These are phyloP conservation scores for Tuber aestivum DNA, from an alignment of 495 filamentous ascomycete genomes.

Conservation along the genomic window DNA sequence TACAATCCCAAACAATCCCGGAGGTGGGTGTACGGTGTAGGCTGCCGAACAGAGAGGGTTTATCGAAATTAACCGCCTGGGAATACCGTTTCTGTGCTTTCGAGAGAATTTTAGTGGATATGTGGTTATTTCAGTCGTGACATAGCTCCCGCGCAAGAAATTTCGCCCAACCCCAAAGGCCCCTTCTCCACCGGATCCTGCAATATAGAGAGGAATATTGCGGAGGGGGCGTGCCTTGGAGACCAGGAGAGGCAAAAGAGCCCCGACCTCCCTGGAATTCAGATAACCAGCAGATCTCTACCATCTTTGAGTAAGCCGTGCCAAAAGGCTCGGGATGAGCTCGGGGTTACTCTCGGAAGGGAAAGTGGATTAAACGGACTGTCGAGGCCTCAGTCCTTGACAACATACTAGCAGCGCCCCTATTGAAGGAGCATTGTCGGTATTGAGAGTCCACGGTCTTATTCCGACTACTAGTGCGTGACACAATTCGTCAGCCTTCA, in stretches of 20 bases:
- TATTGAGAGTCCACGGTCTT: background rate
- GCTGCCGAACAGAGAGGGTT: background rate
- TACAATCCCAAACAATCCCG: background rate
- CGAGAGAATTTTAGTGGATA: too few relatives aligned
- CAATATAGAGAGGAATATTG: background rate
- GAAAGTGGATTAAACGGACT: background rate
- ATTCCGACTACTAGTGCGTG: background rate
- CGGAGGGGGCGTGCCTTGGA: background rate
- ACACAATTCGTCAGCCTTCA: background rate
- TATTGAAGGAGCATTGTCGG: background rate
- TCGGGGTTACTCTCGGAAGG: background rate
- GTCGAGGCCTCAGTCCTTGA: background rate
- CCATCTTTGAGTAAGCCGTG: background rate
- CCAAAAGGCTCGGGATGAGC: background rate
- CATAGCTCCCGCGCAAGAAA: background rate
- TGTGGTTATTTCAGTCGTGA: background rate
- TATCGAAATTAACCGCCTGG: background rate
- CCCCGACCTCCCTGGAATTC: background rate
- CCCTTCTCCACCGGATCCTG: background rate
- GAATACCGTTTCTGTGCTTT: background rate
- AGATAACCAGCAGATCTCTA: background rate
- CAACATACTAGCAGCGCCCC: background rate
- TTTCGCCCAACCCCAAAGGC: background rate
- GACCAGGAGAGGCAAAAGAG: background rate
- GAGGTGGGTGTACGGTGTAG: background rate